phyloP scores from a whole-genome alignment of 768 basidiomycete species.

The Amanita rubescens region DNA sequence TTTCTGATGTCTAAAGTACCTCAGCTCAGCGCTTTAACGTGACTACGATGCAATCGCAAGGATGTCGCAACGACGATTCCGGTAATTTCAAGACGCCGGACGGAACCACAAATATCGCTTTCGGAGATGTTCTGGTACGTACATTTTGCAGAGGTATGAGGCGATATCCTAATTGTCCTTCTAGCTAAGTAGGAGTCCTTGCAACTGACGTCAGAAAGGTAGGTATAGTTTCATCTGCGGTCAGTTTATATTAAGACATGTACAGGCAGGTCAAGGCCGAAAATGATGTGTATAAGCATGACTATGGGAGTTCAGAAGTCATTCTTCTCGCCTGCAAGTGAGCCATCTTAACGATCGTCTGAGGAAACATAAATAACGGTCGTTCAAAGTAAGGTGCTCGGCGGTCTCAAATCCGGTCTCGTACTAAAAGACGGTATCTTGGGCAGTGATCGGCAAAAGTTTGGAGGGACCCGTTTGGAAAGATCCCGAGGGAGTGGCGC shows the following conservation, averaged over 20 bases:
- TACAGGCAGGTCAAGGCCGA: slow-evolving; percentile 54
- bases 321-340: slow-evolving; percentile 55
- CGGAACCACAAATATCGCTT: slow-evolving; percentile 39
- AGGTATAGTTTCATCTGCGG: slow-evolving; percentile 4
- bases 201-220: slow-evolving; percentile 63
- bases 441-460: neutral
- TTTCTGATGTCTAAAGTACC: no score
- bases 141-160: neutral
- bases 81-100: slow-evolving; percentile 33
- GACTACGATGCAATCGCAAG: no score
- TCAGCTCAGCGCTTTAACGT: no score
- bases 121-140: slow-evolving; percentile 55
- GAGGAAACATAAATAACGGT: no score
- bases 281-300: no score
- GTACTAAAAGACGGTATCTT: no score
- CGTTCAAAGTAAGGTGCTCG: no score
- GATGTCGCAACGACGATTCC: no score
- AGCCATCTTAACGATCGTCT: no score
- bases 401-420: no score
- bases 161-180: neutral
- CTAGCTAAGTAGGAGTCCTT: slow-evolving; percentile 39
- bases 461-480: no score
- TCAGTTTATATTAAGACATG: neutral
- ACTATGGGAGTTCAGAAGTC: slow-evolving; percentile 46
- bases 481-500: no score